Conservation (phyloP, 441 rosid genomes). For the Adansonia gregorii region DNA sequence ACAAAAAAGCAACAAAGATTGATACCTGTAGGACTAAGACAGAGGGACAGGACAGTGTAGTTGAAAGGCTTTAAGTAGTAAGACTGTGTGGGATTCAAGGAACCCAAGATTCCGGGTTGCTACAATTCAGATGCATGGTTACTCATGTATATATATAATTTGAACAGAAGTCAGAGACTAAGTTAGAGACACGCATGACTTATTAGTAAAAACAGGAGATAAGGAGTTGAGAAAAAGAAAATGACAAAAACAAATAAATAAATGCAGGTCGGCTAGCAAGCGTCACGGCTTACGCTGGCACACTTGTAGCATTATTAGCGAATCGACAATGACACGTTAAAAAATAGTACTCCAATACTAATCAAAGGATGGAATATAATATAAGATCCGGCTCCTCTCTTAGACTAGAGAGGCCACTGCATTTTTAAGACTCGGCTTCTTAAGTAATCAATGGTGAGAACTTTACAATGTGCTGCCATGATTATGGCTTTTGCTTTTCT, state of each 20-base stretch:
- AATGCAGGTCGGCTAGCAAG: background rate
- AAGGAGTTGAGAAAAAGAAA: background rate
- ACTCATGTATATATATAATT: background rate
- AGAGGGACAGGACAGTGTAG: background rate
- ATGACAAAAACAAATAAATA: background rate
- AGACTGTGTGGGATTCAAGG: background rate
- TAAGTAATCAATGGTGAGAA: no score
- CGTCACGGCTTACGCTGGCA: conserved; percentile 47
- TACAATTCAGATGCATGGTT: background rate
- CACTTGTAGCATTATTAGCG: no score
- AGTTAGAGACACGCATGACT: background rate
- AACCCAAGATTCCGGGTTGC: conserved; percentile 17
- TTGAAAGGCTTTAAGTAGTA: background rate
- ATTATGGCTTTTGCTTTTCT: no score
- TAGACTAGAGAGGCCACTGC: background rate
- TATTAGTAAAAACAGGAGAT: background rate
- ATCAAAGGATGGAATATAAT: no score
- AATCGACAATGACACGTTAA: background rate
- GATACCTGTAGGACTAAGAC: conserved; percentile 1
- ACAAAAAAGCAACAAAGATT: background rate
- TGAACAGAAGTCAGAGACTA: background rate
- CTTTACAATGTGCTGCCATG: no score
- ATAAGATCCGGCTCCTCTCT: background rate
- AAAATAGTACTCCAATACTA: background rate
- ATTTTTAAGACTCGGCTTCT: no score